phyloP scores from a whole-genome alignment of 306 rosid species.

The Rubus parviflorus region DNA sequence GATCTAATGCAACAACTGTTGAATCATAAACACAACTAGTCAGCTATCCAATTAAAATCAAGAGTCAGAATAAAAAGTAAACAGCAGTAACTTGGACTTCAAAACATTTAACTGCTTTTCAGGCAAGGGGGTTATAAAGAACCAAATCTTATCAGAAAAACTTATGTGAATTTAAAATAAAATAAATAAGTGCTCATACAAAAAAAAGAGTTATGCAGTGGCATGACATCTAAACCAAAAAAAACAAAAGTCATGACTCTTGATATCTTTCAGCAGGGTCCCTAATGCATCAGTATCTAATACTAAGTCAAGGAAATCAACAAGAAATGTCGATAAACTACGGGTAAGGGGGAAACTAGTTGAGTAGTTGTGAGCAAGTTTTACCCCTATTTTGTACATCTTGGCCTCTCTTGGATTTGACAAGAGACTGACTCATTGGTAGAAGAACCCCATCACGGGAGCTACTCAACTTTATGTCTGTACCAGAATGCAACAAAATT shows the following conservation, averaged over 20 bases:
- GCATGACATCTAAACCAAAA: not conserved
- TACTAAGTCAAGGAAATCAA: not conserved
- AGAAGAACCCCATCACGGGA: conserved; percentile 81
- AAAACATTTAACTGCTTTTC: not conserved
- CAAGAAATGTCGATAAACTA: not conserved
- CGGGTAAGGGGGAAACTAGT: not conserved
- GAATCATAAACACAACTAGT: conserved; percentile 37
- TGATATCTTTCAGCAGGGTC: not conserved
- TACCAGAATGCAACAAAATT: conserved; percentile 63
- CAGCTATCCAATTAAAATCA: conserved; percentile 24
- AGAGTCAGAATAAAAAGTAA: not conserved
- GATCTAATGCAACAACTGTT: conserved; percentile 78
- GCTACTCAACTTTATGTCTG: conserved; percentile 62
- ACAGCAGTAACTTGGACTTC: conserved; percentile 9
- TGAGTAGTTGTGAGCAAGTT: not conserved
- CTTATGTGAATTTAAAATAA: not conserved
- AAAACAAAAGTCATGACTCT: not conserved
- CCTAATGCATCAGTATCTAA: conserved; percentile 1
- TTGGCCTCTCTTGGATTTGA: conserved; percentile 61
- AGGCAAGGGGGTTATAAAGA: not conserved
- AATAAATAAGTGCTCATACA: not conserved
- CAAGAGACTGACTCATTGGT: conserved; percentile 52
- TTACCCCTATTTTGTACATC: conserved; percentile 57
- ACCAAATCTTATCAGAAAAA: not conserved
- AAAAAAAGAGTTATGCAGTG: not conserved